phyloP scores from a whole-genome alignment of 495 filamentous ascomycete genomes.

The Hyaloscypha finlandica region DNA sequence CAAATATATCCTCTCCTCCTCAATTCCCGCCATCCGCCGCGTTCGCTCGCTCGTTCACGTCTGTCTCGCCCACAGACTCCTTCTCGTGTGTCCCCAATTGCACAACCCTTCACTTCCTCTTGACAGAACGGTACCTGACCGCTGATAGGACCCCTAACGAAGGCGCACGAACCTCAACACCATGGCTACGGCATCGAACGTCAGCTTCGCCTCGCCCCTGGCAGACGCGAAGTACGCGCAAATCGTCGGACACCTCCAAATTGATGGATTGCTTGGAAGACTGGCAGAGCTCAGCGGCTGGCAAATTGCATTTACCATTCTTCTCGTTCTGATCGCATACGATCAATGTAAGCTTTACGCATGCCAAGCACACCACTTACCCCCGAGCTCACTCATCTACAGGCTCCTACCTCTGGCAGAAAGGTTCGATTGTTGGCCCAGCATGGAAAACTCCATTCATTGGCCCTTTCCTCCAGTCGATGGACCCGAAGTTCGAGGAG shows the following conservation, averaged over 20 bases:
- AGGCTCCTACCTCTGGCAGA: slow-evolving; percentile 86
- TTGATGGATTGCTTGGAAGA: slow-evolving; percentile 33
- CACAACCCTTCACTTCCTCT: not conserved
- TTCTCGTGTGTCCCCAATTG: slow-evolving; percentile 1
- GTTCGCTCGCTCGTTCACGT: not conserved
- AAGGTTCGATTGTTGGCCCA: slow-evolving; percentile 83
- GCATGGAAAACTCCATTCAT: slow-evolving; percentile 89
- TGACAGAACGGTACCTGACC: not conserved
- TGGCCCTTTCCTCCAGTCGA: slow-evolving; percentile 89
- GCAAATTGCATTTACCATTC: slow-evolving; percentile 61
- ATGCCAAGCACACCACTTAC: slow-evolving; percentile 7
- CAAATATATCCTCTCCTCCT: not conserved
- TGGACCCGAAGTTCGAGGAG: slow-evolving; percentile 88
- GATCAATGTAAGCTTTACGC: slow-evolving; percentile 72
- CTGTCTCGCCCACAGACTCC: slow-evolving; percentile 1
- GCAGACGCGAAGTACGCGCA: slow-evolving; percentile 64
- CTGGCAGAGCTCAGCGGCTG: slow-evolving; percentile 8
- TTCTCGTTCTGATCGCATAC: slow-evolving; percentile 73
- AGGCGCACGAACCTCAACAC: not conserved
- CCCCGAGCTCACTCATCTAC: slow-evolving; percentile 13
- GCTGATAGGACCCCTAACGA: slow-evolving; percentile 26
- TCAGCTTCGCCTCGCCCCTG: slow-evolving; percentile 74
- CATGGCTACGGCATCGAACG: slow-evolving; percentile 55
- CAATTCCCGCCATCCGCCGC: not conserved
- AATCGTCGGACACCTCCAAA: slow-evolving; percentile 36